Conservation (phyloP, 306 rosid genomes). For the Dalbergia cochinchinensis region DNA sequence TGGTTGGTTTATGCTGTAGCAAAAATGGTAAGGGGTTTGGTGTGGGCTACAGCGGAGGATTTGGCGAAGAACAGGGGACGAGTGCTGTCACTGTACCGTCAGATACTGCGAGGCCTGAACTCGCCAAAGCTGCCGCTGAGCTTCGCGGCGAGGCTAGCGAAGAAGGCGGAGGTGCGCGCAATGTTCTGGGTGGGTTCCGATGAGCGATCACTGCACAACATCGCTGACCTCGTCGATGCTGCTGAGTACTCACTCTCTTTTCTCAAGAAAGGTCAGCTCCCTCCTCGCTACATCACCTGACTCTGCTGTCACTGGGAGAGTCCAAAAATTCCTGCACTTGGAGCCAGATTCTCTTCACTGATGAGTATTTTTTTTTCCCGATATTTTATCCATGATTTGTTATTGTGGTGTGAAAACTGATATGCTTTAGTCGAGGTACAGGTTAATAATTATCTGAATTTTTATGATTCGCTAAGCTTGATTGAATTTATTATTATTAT, state of each 20-base stretch:
- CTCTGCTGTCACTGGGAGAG: no score
- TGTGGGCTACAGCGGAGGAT: constrained; percentile 95
- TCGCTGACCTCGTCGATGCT: constrained; percentile 76
- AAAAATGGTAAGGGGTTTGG: constrained; percentile 65
- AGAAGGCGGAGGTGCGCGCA: constrained; percentile 69
- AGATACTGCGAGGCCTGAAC: constrained; percentile 74
- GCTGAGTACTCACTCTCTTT: constrained; percentile 85
- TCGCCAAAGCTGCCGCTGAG: constrained; percentile 71
- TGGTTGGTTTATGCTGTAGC: neutral
- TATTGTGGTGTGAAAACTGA: no score
- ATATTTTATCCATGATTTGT: no score
- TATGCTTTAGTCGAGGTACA: no score
- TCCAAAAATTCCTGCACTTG: no score
- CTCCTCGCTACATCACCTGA: constrained; percentile 47
- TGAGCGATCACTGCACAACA: constrained; percentile 81
- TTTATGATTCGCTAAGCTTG: no score
- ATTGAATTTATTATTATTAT: no score
- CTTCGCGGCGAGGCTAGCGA: constrained; percentile 73
- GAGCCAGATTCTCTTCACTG: no score
- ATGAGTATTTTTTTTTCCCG: no score
- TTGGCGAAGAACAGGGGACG: constrained; percentile 64
- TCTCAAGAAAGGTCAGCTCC: constrained; percentile 64
- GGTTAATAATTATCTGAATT: no score
- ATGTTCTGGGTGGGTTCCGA: constrained; percentile 87
- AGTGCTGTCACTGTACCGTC: constrained; percentile 78